Percentiles rank a stretch among this genome's conserved stretches.
Evolutionary conservation across 2,329 filamentous ascomycete genomes (phyloP).

Genomic region (Celoporthe dispersa): DNA sequence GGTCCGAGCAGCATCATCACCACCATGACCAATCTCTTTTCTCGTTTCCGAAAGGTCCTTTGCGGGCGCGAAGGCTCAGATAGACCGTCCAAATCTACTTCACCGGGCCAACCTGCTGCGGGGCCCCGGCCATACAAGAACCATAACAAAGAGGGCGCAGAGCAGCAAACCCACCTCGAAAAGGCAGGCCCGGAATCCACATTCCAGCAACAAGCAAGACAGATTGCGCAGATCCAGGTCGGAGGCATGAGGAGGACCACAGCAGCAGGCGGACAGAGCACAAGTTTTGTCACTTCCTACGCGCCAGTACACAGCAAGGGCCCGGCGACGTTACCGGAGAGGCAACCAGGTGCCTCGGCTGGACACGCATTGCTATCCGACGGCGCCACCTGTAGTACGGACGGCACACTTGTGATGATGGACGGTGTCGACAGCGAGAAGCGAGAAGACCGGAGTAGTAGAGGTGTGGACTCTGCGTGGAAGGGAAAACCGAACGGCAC

Average conservation of each 20-base stretch:
- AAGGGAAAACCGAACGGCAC: constrained; percentile 26
- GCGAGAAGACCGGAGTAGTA: not conserved
- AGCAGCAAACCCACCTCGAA: constrained; percentile 16
- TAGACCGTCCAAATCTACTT: not conserved
- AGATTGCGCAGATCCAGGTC: constrained; percentile 27
- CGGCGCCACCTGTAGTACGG: constrained; percentile 1
- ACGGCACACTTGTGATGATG: not conserved
- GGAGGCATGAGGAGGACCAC: constrained; percentile 23
- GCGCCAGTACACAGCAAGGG: constrained; percentile 17
- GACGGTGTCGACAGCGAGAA: not conserved
- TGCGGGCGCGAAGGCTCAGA: not conserved
- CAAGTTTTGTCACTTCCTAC: constrained; percentile 17
- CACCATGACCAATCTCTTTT: not conserved
- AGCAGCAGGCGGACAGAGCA: constrained; percentile 15
- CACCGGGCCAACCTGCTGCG: not conserved
- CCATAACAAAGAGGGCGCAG: not conserved
- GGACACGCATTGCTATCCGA: not conserved
- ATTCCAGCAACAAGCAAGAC: constrained; percentile 22
- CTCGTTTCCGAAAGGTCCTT: not conserved
- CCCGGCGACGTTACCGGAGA: constrained; percentile 3
- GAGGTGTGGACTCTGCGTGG: not conserved
- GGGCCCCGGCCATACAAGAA: not conserved
- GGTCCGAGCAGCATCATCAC: not conserved
- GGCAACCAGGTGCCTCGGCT: not conserved
- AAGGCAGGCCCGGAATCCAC: not conserved